Base-by-base conservation (phyloP, 805 yeast species). In the Priceomyces haplophilus region DNA sequence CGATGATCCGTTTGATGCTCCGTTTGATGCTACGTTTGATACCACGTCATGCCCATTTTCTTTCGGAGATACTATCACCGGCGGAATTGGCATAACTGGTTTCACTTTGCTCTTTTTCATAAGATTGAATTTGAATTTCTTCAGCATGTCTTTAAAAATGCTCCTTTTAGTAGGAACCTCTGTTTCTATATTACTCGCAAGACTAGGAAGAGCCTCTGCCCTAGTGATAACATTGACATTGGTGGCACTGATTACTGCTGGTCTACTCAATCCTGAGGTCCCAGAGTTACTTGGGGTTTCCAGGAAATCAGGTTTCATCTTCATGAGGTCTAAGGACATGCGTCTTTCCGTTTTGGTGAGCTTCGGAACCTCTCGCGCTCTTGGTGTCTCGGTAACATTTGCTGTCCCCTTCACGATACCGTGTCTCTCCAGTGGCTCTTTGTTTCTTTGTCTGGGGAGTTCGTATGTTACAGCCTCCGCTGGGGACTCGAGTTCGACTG, bases 191-290 rank as follows among this genome's bases (percentile, higher is more conserved):
- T 27, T 13, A 15, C 20, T n/a, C 40, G 27, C 21, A 1, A 30
- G 39, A 19, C 17, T 23, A 6, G 36, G 31, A 11, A 37, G 15
- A 17, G 33, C 38, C 37, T 57, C 58, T 5, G 66, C 48, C 34
- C 54, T 56, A 3, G 70, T 58, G n/a, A 58, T 46, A 4, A 69
- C 70, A 42, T 64, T 66, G 21, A 69, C 59, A 25, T 53, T 59
- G 13, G 65, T 60, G 3, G 65, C 55, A 7, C 59, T 51, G 1
- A 62, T 52, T 7, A 56, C 53, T 2, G 73, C 68, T 3, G 69
- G 64, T 20, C 53, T 61, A 12, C 57, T 54, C 12, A 64, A 43
- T 33, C 54, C 50, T 29, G 47, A 34, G 18, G 46, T 47, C 15
- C 16, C 13, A 6, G 10, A 10, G 11, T 34, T 21, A 8, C 16